Evolutionary conservation across 352 stramenopile species (phyloP).

Genomic region (Globisporangium nodosum): DNA sequence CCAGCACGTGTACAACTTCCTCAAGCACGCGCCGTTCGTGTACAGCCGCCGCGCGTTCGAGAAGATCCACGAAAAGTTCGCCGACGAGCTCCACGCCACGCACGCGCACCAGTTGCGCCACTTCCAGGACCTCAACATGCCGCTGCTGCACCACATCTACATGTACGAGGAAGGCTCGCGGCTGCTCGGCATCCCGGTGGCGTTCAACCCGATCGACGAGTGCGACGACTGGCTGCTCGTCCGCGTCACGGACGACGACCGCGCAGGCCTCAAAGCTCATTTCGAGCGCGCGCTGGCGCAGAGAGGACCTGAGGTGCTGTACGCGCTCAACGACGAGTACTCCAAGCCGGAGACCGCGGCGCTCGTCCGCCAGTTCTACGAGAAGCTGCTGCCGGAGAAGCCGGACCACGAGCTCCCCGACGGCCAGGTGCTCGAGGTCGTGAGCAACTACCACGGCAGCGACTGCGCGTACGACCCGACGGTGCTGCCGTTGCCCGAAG

Average conservation of each 20-base stretch:
- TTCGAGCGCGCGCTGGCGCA: conserved; percentile 42
- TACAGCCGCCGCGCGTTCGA: conserved; percentile 72
- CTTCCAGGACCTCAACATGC: conserved; percentile 69
- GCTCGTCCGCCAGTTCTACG: conserved; percentile 56
- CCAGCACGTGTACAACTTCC: conserved; percentile 82
- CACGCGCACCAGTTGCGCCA: conserved; percentile 59
- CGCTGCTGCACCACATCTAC: conserved; percentile 66
- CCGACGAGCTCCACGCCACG: conserved; percentile 41
- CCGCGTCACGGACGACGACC: conserved; percentile 55
- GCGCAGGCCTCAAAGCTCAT: conserved; percentile 17
- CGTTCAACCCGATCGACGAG: conserved; percentile 63
- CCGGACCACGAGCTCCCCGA: conserved; percentile 57
- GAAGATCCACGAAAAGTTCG: conserved; percentile 71
- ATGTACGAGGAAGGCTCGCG: conserved; percentile 76
- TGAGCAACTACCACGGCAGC: conserved; percentile 73
- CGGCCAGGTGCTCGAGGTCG: conserved; percentile 31
- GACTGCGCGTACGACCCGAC: conserved; percentile 54
- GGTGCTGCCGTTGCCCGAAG: background rate
- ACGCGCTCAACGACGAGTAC: conserved; percentile 85
- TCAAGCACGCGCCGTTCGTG: conserved; percentile 83
- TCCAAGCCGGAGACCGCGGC: conserved; percentile 35
- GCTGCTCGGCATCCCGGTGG: conserved; percentile 49
- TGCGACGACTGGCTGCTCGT: conserved; percentile 80
- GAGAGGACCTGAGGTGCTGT: conserved; percentile 44
- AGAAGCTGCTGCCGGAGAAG: conserved; percentile 42